A percentile compares a stretch with the other conserved stretches of the same genome.
phyloP scores from a whole-genome alignment of 169 alveolate genomes.

The Plasmodium berghei region DNA sequence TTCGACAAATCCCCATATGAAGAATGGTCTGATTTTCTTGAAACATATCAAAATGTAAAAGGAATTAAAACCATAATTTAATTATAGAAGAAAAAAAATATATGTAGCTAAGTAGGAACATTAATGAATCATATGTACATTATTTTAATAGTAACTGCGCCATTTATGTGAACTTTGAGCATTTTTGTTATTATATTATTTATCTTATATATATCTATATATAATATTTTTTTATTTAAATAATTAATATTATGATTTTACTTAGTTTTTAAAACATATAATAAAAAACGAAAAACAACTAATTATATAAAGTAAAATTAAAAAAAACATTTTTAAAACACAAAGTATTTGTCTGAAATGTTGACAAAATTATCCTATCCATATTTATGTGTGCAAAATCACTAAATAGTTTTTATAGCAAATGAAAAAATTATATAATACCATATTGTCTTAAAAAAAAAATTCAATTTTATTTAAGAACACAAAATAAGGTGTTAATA shows the following conservation, averaged over 20 bases:
- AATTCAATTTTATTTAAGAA: too few species aligned
- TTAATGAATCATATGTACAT: background rate
- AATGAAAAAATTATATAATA: too few species aligned
- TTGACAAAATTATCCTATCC: too few species aligned
- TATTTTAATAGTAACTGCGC: too few species aligned
- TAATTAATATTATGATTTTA: background rate
- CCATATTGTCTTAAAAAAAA: too few species aligned
- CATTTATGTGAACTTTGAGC: too few species aligned
- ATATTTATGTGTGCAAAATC: too few species aligned
- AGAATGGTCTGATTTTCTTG: slow-evolving; percentile 95
- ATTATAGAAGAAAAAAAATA: background rate
- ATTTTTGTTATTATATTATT: too few species aligned
- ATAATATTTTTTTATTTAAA: slow-evolving; percentile 7
- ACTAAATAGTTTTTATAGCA: too few species aligned
- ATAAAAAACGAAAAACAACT: background rate
- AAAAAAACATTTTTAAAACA: background rate
- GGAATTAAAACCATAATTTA: slow-evolving; percentile 34
- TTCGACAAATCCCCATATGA: slow-evolving; percentile 94
- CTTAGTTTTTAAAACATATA: background rate
- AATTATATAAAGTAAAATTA: background rate
- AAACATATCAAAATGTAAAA: slow-evolving; percentile 65
- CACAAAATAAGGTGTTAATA: too few species aligned
- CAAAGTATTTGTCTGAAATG: too few species aligned
- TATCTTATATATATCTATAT: background rate
- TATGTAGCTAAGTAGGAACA: background rate